phyloP scores from a whole-genome alignment of 1,284 basidiomycete species.

The Rhodofomes roseus region DNA sequence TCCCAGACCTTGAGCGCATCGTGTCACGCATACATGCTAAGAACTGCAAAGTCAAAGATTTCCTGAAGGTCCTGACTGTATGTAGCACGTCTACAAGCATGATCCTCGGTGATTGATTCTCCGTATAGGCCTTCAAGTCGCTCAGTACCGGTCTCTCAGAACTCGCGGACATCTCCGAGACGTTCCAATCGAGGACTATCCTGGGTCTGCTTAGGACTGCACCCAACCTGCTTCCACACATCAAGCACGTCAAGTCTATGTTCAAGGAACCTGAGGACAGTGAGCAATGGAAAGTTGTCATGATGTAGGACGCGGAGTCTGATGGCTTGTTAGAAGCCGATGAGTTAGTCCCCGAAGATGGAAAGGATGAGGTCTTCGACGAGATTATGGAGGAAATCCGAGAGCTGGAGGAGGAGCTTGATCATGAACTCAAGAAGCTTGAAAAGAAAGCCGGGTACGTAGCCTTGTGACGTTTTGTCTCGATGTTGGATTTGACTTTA shows the following conservation, averaged over 20 bases:
- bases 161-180: constrained; percentile 64
- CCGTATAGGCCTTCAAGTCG: constrained; percentile 66
- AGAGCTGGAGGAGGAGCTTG: constrained; percentile 67
- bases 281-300: constrained; percentile 22
- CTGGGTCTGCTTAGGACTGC: constrained; percentile 73
- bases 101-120: constrained; percentile 2
- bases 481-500: background rate
- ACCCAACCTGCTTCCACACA: constrained; percentile 70
- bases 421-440: constrained; percentile 59
- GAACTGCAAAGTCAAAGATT: constrained; percentile 83
- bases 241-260: constrained; percentile 74
- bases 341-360: constrained; percentile 71
- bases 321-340: constrained; percentile 40
- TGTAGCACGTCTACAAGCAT: constrained; percentile 17
- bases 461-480: background rate
- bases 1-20: constrained; percentile 92
- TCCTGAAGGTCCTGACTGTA: constrained; percentile 77
- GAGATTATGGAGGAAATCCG: constrained; percentile 67
- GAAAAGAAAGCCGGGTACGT: constrained; percentile 56
- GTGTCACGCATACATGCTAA: constrained; percentile 93
- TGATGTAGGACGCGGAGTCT: background rate
- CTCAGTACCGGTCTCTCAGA: constrained; percentile 64
- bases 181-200: constrained; percentile 76
- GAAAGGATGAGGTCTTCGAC: constrained; percentile 86
- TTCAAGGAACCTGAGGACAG: constrained; percentile 67